A percentile compares a stretch with the other conserved stretches of the same genome.
Evolutionary conservation across 441 rosid species (phyloP).

Genomic region (Croton laevigatus): DNA sequence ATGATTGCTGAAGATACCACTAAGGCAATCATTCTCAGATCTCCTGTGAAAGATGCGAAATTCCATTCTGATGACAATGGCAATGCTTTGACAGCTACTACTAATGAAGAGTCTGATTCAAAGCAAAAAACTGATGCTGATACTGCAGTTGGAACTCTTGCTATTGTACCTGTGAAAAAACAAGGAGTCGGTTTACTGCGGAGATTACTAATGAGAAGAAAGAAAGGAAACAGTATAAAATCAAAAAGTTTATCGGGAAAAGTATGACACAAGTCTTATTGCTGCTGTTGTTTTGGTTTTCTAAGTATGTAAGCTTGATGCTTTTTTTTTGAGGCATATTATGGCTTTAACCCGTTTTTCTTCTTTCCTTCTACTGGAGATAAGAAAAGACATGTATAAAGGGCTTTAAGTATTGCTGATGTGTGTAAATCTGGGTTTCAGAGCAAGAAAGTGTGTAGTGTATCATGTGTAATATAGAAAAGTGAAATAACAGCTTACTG

Average conservation of each 20-base stretch:
- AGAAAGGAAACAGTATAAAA: conserved; percentile 55
- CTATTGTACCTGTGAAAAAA: conserved; percentile 51
- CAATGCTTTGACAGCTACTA: conserved; percentile 23
- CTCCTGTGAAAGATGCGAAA: conserved; percentile 24
- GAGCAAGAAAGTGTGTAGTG: not conserved
- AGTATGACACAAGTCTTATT: conserved; percentile 13
- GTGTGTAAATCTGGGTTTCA: conserved; percentile 2
- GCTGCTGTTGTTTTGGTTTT: not conserved
- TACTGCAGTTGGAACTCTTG: conserved; percentile 29
- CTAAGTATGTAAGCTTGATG: not conserved
- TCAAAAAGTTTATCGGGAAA: conserved; percentile 32
- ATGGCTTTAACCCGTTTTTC: not conserved
- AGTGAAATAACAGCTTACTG: not conserved
- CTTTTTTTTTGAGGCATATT: not conserved
- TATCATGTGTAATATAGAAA: too few species aligned
- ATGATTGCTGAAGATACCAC: conserved; percentile 51
- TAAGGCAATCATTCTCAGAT: conserved; percentile 27
- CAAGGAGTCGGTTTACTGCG: conserved; percentile 55
- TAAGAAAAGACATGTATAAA: not conserved
- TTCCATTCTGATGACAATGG: conserved; percentile 23
- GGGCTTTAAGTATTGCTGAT: not conserved
- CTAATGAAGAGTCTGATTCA: conserved; percentile 22
- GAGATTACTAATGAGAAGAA: conserved; percentile 68
- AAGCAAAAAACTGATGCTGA: conserved; percentile 23
- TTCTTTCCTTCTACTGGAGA: not conserved